Conservation (phyloP, 2,329 filamentous ascomycete genomes). For the Helotiales sp. region DNA sequence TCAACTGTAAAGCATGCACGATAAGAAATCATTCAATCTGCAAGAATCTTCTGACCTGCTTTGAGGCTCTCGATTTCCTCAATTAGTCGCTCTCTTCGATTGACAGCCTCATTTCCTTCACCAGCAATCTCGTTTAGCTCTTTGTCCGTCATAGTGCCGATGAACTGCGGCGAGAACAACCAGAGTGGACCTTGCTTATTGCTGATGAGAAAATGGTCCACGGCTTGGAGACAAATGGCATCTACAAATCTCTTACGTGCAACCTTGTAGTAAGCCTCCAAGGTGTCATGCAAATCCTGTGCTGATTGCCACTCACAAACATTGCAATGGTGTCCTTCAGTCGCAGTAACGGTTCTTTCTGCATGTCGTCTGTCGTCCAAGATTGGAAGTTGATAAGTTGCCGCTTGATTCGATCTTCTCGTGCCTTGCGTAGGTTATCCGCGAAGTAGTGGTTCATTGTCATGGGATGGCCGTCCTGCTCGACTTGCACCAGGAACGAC, state of each 20-base stretch:
- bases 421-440: constrained; percentile 41
- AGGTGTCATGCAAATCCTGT: constrained; percentile 64
- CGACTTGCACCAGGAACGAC: constrained; percentile 57
- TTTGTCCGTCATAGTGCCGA: constrained; percentile 52
- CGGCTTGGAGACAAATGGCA: constrained; percentile 61
- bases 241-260: constrained; percentile 67
- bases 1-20: too few species aligned
- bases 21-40: too few species aligned
- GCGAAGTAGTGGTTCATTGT: constrained; percentile 61
- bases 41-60: constrained; percentile 44
- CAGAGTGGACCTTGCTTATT: constrained; percentile 56
- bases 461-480: constrained; percentile 51
- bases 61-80: constrained; percentile 54
- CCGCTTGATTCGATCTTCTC: constrained; percentile 18
- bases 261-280: constrained; percentile 66
- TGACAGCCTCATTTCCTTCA: constrained; percentile 51
- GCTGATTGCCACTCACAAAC: constrained; percentile 38
- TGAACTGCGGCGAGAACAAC: constrained; percentile 56
- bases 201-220: constrained; percentile 58
- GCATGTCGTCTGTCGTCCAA: constrained; percentile 18
- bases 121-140: constrained; percentile 62
- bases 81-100: constrained; percentile 50
- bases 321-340: constrained; percentile 11
- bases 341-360: constrained; percentile 13
- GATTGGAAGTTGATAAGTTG: constrained; percentile 18